phyloP scores from a whole-genome alignment of 345 rosid genomes.

The Salix purpurea region DNA sequence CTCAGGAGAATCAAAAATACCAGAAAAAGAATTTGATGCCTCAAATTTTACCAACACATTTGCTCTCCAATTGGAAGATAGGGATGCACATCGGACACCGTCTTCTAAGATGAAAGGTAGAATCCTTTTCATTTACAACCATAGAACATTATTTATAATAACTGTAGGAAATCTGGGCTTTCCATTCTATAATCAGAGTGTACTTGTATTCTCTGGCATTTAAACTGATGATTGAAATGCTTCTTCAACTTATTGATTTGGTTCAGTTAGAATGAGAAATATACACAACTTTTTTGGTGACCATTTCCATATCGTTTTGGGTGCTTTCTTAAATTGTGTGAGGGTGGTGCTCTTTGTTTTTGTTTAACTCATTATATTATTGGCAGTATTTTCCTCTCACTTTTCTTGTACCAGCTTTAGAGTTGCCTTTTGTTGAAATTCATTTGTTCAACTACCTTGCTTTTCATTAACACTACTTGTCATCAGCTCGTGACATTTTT shows the following conservation, averaged over 20 bases:
- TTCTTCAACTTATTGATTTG: background rate
- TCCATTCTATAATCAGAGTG: background rate
- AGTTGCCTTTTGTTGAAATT: background rate
- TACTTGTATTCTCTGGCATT: background rate
- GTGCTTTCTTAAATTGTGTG: background rate
- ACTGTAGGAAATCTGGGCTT: background rate
- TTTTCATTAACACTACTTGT: background rate
- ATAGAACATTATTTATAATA: background rate
- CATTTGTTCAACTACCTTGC: background rate
- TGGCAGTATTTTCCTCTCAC: background rate
- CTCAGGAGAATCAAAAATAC: slow-evolving; percentile 16
- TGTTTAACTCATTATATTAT: background rate
- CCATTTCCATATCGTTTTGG: background rate
- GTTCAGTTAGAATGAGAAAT: background rate
- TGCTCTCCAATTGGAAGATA: slow-evolving; percentile 15
- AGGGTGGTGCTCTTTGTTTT: background rate
- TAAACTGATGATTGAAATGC: background rate
- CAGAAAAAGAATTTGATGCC: slow-evolving; percentile 10
- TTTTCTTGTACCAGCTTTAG: background rate
- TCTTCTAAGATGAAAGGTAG: slow-evolving; percentile 39
- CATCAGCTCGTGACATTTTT: background rate
- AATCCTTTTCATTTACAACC: background rate
- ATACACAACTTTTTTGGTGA: background rate
- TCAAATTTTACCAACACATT: slow-evolving; percentile 20
- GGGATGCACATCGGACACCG: slow-evolving; percentile 1